Base-by-base conservation (phyloP, 192 early-diverging fungal species). In the Backusella psychrophila region DNA sequence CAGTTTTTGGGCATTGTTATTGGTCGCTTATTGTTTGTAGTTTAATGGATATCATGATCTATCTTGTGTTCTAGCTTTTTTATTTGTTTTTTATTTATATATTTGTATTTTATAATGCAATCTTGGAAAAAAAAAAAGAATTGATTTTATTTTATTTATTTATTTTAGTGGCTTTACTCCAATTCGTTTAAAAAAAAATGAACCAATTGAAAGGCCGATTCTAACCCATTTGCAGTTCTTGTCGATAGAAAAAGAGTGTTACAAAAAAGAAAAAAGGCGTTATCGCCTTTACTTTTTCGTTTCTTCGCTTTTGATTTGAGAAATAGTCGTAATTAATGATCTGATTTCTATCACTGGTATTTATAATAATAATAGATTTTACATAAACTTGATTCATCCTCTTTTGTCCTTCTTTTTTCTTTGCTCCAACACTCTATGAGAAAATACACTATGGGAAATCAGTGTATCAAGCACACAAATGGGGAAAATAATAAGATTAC, bases 61-160 rank as follows among this genome's bases (percentile, higher is more conserved):
- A 63, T 63, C 56, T 63, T 63, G 56, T 63, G 56, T 63, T 63
- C 56, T 26, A 63, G 46, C 38, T 39, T 44, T 49, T 29, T 63
- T 59, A 23, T 59, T 59, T 59, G 56, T 59, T 63, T 63, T 23
- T 63, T 63, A 63, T 59, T 59, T 63, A 63, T 63, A 63, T 63
- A 63, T 63, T 63, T 63, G 4, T 63, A 63, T 63, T 63, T 63
- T 63, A 63, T 63, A 63, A 63, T 63, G 56, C 26, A 63, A 63
- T 63, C 56, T 63, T 29, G 26, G 8, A 53, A 21, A 59, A 21
- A 59, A 26, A 63, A 23, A 59, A 23, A 9, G 8, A 23, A 21
- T 19, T 7, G n/a, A 29, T 11, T 12, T 12, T 63, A 26, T n/a
- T n/a, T n/a, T n/a, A n/a, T n/a, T n/a, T 26, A 23, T 63, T 63